These are phyloP conservation scores for Anthracocystis setariae DNA, from an alignment of 1,284 basidiomycete genomes.

Conservation along the genomic window DNA sequence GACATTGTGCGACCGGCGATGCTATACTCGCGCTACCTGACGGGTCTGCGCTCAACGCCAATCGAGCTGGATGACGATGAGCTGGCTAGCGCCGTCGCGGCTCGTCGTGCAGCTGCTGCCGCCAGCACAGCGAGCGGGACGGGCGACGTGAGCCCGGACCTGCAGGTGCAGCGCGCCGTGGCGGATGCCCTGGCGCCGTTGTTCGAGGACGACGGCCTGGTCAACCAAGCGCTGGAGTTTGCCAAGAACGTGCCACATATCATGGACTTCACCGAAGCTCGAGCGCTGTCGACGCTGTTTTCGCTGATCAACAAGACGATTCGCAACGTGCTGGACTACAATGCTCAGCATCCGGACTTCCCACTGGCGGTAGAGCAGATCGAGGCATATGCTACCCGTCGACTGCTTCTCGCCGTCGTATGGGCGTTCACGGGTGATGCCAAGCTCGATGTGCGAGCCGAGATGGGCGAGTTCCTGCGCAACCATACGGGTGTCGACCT, in stretches of 20 bases:
- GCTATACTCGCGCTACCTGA: constrained; percentile 90
- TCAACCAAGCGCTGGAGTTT: constrained; percentile 80
- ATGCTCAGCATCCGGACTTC: constrained; percentile 93
- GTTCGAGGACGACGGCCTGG: constrained; percentile 80
- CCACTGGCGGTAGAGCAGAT: constrained; percentile 84
- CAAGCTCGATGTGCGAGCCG: constrained; percentile 85
- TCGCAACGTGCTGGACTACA: constrained; percentile 93
- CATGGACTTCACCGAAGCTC: constrained; percentile 95
- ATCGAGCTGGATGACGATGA: constrained; percentile 90
- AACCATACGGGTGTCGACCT: constrained; percentile 89
- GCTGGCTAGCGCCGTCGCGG: constrained; percentile 66
- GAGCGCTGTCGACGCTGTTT: constrained; percentile 94
- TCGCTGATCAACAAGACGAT: constrained; percentile 96
- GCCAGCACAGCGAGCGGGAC: constrained; percentile 1
- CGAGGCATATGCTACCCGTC: constrained; percentile 88
- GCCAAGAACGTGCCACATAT: constrained; percentile 90
- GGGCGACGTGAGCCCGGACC: constrained; percentile 73
- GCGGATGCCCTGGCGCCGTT: constrained; percentile 69
- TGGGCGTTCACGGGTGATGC: constrained; percentile 99
- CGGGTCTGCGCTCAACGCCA: constrained; percentile 79
- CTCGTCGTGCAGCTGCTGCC: constrained; percentile 74
- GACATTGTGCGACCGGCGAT: constrained; percentile 89
- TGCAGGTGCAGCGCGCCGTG: constrained; percentile 80
- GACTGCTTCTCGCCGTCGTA: constrained; percentile 89
- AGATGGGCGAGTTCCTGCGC: constrained; percentile 88